Evolutionary conservation across 163 green algal species (phyloP), one percentile per base, ranked within the genome.

Genomic region (Chlamydomonas reinhardtii): DNA sequence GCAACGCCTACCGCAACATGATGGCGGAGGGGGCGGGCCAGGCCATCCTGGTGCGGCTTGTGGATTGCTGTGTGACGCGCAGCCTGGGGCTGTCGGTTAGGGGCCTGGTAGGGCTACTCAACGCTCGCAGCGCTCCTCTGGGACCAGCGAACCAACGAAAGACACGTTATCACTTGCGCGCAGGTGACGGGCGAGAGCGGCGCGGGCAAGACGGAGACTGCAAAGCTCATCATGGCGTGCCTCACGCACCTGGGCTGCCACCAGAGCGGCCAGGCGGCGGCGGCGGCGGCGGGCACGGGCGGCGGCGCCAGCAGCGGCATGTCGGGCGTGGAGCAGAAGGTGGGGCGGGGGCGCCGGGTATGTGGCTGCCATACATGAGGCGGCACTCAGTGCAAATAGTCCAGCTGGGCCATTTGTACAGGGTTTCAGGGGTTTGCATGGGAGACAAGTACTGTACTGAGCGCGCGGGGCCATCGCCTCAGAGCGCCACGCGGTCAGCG

Each of bases 181-280:
- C 89, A 97, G 95, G 93, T 99, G 24, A 98, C 92, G 48, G 98
- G 98, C 19, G 98, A 99, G 94, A 97, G 91, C 70, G 98, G 98
- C 35, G 98, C 98, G 31, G 98, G 98, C 66, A 99, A 99, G 92
- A 99, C 98, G 32, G 98, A 99, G 94, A 99, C 98, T 20, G 97
- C 93, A 84, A 99, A 99, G 94, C 94, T 99, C 34, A 98, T 99
- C 85, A 99, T 99, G 98, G 93, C 94, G 83, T 99, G 99, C 87
- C 88, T 99, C 29, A 98, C 98, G 0, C 97, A 97, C 91, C 95
- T 98, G 91, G 96, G 96, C 1, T 92, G 90, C 3, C 92, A 93
- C 56, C 83, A 89, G 39, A 84, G 94, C 11, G 27, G 32, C 52
- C 43, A 37, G 65, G 84, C 75, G 34, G 76, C 66, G 72, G 35